Evolutionary conservation across 768 basidiomycete genomes (phyloP), one percentile per base, ranked within the genome.

Genomic region (Terana coerulea): DNA sequence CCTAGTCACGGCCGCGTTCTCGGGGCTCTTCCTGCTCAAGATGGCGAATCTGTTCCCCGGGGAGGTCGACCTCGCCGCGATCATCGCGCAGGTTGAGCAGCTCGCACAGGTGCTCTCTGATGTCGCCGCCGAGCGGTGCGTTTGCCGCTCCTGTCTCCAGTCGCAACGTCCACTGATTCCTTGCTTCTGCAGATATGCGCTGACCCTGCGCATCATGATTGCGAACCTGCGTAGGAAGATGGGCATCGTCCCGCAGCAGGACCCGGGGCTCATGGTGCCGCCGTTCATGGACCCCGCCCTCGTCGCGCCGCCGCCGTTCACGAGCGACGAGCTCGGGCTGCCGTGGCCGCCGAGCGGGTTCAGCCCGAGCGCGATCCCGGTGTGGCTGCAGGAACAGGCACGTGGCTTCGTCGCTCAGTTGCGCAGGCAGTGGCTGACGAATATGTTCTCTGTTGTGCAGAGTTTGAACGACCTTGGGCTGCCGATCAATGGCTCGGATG

Each of bases 21-120:
- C 91, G 14, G 92, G 89, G 8, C 76, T 95, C 19, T 95, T 94
- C 74, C 73, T 95, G 22, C 78, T 95, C 52, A 95, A 95, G 72
- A 93, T 95, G 86, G 93, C 93, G 51, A 90, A 86, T 62, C 79
- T 97, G 28, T 97, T 95, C 75, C 92, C 92, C 0, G 72, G 82
- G 12, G 90, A 93, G 61, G 72, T 95, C 42, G 89, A 95, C 63
- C 70, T 95, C 25, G 76, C 71, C 15, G 77, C 78, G 8, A 91
- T 95, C 64, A 86, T 83, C 40, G 75, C 69, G 3, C 92, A 95
- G 67, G 93, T 95, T 36, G 90, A 94, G 63, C 91, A 95, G 66
- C 78, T 98, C 31, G 87, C 91, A 0, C 89, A 93, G 59, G 71
- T 98, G 40, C 76, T 97, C 40, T 91, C 91, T 4, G 94, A 95